These are phyloP conservation scores for Liriodendron chinense DNA, from an alignment of 164 flowering plant genomes.

Conservation along the genomic window DNA sequence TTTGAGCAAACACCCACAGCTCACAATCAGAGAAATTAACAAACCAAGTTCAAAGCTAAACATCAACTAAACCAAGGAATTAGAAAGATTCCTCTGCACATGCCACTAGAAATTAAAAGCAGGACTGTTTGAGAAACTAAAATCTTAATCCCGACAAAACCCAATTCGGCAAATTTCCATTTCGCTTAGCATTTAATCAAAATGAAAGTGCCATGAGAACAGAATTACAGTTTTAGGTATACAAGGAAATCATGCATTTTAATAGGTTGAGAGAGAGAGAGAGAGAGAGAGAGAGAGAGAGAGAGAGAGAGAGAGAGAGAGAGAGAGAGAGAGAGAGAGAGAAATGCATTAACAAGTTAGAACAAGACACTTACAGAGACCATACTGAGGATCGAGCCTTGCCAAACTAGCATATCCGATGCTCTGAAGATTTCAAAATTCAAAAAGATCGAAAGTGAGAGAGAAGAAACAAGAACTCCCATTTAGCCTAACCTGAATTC, in stretches of 20 bases:
- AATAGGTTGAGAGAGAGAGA: too few relatives aligned
- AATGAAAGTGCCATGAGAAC: neutral
- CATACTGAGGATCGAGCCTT: constrained; percentile 82
- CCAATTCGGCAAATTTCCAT: neutral
- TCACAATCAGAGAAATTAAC: neutral
- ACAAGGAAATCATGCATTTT: neutral
- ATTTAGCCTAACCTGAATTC: neutral
- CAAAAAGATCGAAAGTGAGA: neutral
- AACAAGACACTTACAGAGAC: constrained; percentile 70
- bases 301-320: too few relatives aligned
- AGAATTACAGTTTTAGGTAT: neutral
- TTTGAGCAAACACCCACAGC: constrained; percentile 2
- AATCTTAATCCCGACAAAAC: neutral
- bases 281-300: too few relatives aligned
- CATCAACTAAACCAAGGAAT: neutral
- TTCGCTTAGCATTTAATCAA: neutral
- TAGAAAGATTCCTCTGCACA: too few relatives aligned
- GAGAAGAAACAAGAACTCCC: too few relatives aligned
- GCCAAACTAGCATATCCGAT: constrained; percentile 89
- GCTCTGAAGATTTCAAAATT: constrained; percentile 40
- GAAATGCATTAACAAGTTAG: neutral
- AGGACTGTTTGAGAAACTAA: neutral
- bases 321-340: too few relatives aligned
- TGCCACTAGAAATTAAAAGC: too few relatives aligned
- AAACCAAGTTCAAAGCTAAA: neutral